Conservation (phyloP, 768 basidiomycete species). For the Pholiota molesta region DNA sequence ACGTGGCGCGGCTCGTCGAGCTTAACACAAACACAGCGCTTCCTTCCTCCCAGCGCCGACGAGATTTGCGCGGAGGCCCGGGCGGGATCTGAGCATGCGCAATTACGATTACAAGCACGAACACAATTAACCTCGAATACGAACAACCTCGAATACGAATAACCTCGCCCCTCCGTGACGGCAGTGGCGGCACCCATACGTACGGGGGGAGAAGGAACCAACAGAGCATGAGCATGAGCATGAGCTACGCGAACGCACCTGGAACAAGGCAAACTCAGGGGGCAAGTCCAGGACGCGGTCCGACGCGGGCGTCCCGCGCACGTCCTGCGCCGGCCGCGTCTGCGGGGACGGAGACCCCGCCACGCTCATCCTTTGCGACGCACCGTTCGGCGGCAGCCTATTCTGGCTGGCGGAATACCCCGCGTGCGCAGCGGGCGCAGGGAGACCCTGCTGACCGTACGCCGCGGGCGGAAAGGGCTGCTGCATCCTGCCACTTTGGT, state of each 20-base stretch:
- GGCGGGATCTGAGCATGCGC: slow-evolving; percentile 22
- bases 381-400: slow-evolving; percentile 10
- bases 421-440: slow-evolving; percentile 13
- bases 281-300: slow-evolving; percentile 26
- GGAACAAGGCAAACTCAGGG: slow-evolving; percentile 35
- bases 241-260: slow-evolving; percentile 29
- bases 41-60: slow-evolving; percentile 1
- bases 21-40: slow-evolving; percentile 9
- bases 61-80: slow-evolving; percentile 19
- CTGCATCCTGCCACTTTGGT: slow-evolving; percentile 14
- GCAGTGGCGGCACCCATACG: no score
- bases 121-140: no score
- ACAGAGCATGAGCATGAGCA: neutral
- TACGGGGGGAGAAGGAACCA: no score
- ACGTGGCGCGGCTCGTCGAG: slow-evolving; percentile 20
- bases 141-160: no score
- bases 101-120: no score
- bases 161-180: slow-evolving; percentile 22
- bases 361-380: slow-evolving; percentile 13
- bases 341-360: slow-evolving; percentile 10
- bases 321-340: slow-evolving; percentile 5
- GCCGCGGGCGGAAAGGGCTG: slow-evolving; percentile 2
- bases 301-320: slow-evolving; percentile 21
- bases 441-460: slow-evolving; percentile 13
- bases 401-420: slow-evolving; percentile 9